phyloP scores from a whole-genome alignment of 306 rosid genomes.

The Casuarina equisetifolia region DNA sequence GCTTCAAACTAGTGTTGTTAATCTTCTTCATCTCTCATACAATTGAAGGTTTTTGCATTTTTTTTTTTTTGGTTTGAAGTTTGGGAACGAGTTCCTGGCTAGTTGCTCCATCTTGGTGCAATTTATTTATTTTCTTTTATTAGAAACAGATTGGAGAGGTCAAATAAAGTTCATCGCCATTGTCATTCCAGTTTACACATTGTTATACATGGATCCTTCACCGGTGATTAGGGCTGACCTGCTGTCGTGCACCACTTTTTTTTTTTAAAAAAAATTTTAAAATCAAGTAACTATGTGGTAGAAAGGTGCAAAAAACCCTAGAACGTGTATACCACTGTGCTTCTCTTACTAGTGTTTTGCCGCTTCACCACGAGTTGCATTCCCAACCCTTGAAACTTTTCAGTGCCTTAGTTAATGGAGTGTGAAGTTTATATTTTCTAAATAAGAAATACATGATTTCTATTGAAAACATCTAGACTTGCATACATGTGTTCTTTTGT shows the following conservation, averaged over 20 bases:
- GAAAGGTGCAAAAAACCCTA: no score
- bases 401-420: background rate
- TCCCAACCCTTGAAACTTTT: background rate
- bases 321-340: no score
- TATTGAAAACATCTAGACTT: background rate
- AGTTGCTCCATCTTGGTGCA: background rate
- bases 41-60: background rate
- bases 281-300: no score
- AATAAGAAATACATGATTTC: background rate
- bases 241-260: background rate
- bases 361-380: no score
- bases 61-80: background rate
- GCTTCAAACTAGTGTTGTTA: background rate
- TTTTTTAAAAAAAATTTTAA: no score
- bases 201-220: background rate
- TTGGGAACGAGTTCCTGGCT: background rate
- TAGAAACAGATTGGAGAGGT: background rate
- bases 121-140: background rate
- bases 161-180: background rate
- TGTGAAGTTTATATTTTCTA: conserved; percentile 8
- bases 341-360: no score
- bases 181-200: background rate
- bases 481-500: background rate
- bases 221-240: background rate
- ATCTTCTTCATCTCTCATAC: background rate